These are phyloP conservation scores for Fraxinus albicans DNA, from an alignment of 305 asterid species.

Conservation along the genomic window DNA sequence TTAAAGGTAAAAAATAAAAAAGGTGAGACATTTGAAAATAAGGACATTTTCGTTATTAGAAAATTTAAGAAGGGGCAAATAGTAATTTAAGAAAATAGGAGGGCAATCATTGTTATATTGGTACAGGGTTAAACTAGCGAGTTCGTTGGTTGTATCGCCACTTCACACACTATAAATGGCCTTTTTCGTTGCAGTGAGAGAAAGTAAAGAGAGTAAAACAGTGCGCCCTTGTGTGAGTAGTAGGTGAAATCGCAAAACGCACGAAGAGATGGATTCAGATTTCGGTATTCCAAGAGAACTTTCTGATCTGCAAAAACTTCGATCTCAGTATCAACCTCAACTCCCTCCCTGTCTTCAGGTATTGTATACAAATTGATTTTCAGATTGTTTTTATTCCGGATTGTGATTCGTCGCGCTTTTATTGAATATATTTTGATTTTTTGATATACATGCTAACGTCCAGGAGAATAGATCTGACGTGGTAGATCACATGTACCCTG, in stretches of 20 bases:
- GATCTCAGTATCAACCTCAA: slow-evolving; percentile 64
- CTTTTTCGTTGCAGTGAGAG: neutral
- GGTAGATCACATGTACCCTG: neutral
- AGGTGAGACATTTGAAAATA: neutral
- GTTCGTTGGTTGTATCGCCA: slow-evolving; percentile 28
- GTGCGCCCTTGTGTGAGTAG: neutral
- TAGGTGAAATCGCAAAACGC: neutral
- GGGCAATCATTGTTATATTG: neutral
- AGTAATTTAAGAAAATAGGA: neutral
- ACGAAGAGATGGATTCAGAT: slow-evolving; percentile 67
- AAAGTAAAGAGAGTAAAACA: neutral
- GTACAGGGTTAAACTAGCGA: slow-evolving; percentile 9
- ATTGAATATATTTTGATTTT: slow-evolving; percentile 11
- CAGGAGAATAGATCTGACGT: slow-evolving; percentile 31
- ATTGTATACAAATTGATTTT: slow-evolving; percentile 4
- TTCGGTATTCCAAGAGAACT: slow-evolving; percentile 73
- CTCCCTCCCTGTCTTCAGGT: slow-evolving; percentile 98
- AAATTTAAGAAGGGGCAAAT: slow-evolving; percentile 8
- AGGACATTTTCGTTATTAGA: neutral
- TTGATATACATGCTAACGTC: slow-evolving; percentile 19
- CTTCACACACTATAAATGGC: neutral
- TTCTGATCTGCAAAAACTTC: slow-evolving; percentile 80
- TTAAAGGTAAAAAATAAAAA: neutral
- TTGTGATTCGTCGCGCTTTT: neutral
- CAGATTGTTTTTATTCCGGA: neutral